A percentile compares a stretch with the other conserved stretches of the same genome.
Conservation (phyloP, 2,329 filamentous ascomycete species). For the Colletotrichum chrysophilum region DNA sequence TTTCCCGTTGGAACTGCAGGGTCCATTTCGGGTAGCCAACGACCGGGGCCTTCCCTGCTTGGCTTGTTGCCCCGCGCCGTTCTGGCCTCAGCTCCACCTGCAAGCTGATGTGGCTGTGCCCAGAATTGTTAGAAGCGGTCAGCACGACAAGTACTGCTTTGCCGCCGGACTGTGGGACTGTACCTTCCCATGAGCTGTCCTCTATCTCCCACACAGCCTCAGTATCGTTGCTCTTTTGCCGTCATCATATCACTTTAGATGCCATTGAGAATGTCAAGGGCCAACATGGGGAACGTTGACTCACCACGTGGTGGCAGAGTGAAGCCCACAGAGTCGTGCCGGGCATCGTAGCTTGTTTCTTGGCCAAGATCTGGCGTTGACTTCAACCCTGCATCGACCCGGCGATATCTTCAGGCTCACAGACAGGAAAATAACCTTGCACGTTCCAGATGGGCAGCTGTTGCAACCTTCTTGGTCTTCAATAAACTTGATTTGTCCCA, state of each 20-base stretch:
- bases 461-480: background rate
- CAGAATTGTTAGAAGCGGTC: background rate
- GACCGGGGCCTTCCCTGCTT: conserved; percentile 17
- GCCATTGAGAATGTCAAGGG: background rate
- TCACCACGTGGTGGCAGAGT: background rate
- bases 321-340: background rate
- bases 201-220: background rate
- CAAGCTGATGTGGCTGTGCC: conserved; percentile 4
- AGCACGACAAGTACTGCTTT: background rate
- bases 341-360: background rate
- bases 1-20: conserved; percentile 16
- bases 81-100: background rate
- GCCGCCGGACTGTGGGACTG: background rate
- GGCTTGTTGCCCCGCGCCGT: background rate
- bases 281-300: background rate
- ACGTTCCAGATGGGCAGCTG: background rate
- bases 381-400: background rate
- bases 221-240: background rate
- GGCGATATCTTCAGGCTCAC: background rate
- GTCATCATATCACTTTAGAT: background rate
- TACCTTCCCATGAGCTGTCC: background rate
- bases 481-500: conserved; percentile 17
- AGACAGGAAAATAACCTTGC: background rate
- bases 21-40: background rate
- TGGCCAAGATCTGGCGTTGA: background rate